These are phyloP conservation scores for Aspergillus coremiiformis DNA, from an alignment of 495 filamentous ascomycete genomes.

Conservation along the genomic window DNA sequence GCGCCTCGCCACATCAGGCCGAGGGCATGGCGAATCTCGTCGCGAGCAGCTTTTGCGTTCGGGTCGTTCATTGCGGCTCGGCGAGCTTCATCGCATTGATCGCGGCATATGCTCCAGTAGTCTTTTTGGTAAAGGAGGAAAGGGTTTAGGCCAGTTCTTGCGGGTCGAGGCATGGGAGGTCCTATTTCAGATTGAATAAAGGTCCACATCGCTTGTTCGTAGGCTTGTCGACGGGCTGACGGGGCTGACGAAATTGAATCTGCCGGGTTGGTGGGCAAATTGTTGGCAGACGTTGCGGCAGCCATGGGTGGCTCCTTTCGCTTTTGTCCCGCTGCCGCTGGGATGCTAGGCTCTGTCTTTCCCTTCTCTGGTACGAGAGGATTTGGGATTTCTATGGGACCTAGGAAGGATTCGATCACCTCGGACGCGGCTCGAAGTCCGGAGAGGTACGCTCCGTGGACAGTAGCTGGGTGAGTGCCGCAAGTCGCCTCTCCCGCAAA, in stretches of 20 bases:
- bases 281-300: conserved; percentile 1
- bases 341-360: conserved; percentile 28
- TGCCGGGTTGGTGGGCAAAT: conserved; percentile 10
- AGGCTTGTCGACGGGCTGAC: conserved; percentile 52
- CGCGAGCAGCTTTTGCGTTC: conserved; percentile 54
- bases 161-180: conserved; percentile 60
- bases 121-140: conserved; percentile 68
- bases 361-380: conserved; percentile 67
- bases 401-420: conserved; percentile 67
- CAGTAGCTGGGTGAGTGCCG: conserved; percentile 90
- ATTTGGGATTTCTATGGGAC: conserved; percentile 66
- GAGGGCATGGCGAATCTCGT: conserved; percentile 74
- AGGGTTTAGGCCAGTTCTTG: conserved; percentile 61
- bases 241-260: conserved; percentile 32
- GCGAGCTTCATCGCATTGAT: conserved; percentile 59
- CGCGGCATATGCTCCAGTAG: conserved; percentile 67
- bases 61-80: conserved; percentile 57
- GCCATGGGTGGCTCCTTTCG: conserved; percentile 12
- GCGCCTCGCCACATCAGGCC: conserved; percentile 87
- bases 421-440: conserved; percentile 84
- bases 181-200: conserved; percentile 65
- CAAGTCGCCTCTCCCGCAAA: conserved; percentile 97
- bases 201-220: conserved; percentile 66
- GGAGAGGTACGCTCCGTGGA: conserved; percentile 93
- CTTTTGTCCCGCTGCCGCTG: conserved; percentile 15